Evolutionary conservation across 78 protist species (phyloP), one percentile per base, ranked within the genome.

Genomic region (Dictyostelium citrinum): DNA sequence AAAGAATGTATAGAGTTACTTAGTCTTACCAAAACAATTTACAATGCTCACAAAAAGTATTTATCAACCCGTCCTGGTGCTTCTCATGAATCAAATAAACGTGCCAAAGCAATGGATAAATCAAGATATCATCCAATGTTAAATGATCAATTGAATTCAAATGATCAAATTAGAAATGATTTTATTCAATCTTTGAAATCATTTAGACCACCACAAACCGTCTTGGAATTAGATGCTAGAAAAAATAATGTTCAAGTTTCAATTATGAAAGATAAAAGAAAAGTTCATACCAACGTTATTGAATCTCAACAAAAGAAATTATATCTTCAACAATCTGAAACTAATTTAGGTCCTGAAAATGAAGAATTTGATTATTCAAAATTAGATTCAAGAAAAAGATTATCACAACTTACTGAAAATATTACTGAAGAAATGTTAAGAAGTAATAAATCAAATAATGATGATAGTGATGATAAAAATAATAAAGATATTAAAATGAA

Each of bases 11-110:
- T 90, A 7, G 90, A 78, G 29, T 60, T 84, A 5, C 24, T 58
- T n/a, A 70, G 91, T 9, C 70, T 90, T 12, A 90, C 33, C 14
- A 82, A 68, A 31, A 74, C 93, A 2, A 55, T 84, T 17, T 33
- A 31, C 2, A 96, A 96, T 61, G 98, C 98, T 11, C 90, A 95
- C 43, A 91, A 97, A 78, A 61, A 94, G 76, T 98, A 95, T 84
- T 5, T 35, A 43, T 83, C 90, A 45, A 94, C 97, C 10, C 92
- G 98, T 12, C 90, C 97, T 17, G 43, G 55, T 33, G 96, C 99
- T 1, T 81, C 99, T n/a, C 22, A 41, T 9, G 97, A 51, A 61
- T 84, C 95, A 5, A 91, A 79, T 22, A 22, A 41, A 17, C 92
- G 98, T 8, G 93, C 97, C 0, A 92, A 93, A 39, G 61, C 35